A percentile compares a stretch with the other conserved stretches of the same genome.
phyloP scores from a whole-genome alignment of 2,329 filamentous ascomycete genomes.

The Fusarium poae region DNA sequence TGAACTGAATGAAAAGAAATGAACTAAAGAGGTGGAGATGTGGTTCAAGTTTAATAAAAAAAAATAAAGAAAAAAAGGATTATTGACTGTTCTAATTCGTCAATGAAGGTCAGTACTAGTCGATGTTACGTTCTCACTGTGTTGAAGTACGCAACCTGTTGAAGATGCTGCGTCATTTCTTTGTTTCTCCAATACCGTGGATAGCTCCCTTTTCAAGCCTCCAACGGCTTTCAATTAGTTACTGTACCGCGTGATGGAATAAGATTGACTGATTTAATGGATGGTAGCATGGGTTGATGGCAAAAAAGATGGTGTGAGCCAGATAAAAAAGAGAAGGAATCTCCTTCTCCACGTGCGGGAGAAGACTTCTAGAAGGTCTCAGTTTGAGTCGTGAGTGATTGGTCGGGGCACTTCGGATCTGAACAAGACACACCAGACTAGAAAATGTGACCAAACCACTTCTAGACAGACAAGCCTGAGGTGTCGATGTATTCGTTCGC shows the following conservation, averaged over 20 bases:
- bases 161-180: slow-evolving; percentile 17
- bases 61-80: background rate
- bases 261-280: background rate
- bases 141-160: background rate
- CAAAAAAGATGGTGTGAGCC: slow-evolving; percentile 5
- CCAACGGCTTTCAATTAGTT: background rate
- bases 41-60: background rate
- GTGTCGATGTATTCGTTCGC: slow-evolving; percentile 4
- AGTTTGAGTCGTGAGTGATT: slow-evolving; percentile 13
- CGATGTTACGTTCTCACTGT: background rate
- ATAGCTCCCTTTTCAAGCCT: slow-evolving; percentile 22
- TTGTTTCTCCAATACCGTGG: slow-evolving; percentile 2
- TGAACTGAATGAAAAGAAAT: background rate
- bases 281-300: background rate
- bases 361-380: slow-evolving; percentile 47
- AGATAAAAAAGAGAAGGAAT: slow-evolving; percentile 16
- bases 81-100: background rate
- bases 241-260: background rate
- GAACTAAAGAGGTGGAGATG: background rate
- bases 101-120: background rate
- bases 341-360: slow-evolving; percentile 38
- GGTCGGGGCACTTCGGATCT: slow-evolving; percentile 15
- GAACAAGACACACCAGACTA: slow-evolving; percentile 11
- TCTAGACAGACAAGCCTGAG: slow-evolving; percentile 2
- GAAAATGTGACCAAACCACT: background rate